A percentile compares a stretch with the other conserved stretches of the same genome.
phyloP scores from a whole-genome alignment of 2,329 filamentous ascomycete genomes.

The Cladosporium cucumerinum region DNA sequence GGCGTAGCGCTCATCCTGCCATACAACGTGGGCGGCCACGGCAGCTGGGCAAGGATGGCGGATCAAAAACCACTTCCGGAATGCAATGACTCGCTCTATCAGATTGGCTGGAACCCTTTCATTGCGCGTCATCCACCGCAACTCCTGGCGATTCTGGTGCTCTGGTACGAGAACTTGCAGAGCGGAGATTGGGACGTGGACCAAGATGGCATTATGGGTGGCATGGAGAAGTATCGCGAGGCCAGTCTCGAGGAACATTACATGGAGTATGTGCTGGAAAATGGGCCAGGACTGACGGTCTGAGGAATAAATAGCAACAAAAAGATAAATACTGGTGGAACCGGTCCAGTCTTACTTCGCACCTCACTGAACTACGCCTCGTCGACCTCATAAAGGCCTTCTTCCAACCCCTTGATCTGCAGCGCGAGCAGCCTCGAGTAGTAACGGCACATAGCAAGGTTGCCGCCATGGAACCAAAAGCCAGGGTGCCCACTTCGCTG shows the following conservation, averaged over 20 bases:
- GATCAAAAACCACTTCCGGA: not conserved
- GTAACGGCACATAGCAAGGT: slow-evolving; percentile 46
- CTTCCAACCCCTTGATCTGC: slow-evolving; percentile 39
- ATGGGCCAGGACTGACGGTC: not conserved
- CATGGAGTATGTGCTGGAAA: not conserved
- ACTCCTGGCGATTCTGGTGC: not conserved
- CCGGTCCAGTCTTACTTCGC: not conserved
- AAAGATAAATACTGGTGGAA: not conserved
- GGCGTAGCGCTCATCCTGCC: not conserved
- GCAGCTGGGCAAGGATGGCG: not conserved
- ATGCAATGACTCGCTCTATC: not conserved
- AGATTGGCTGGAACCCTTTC: not conserved
- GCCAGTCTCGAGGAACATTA: not conserved
- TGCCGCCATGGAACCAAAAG: slow-evolving; percentile 47
- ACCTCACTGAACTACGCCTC: not conserved
- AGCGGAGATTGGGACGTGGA: not conserved
- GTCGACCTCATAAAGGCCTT: slow-evolving; percentile 20
- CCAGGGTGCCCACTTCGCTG: slow-evolving; percentile 32
- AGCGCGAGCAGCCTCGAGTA: slow-evolving; percentile 45
- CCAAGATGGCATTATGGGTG: not conserved
- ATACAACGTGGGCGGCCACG: not conserved
- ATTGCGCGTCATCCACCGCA: not conserved
- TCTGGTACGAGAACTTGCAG: not conserved
- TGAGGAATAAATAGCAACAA: not conserved
- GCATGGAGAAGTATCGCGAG: not conserved